Evolutionary conservation across 176 grass and related monocot species (phyloP).

Genomic region (Oryza rufipogon): DNA sequence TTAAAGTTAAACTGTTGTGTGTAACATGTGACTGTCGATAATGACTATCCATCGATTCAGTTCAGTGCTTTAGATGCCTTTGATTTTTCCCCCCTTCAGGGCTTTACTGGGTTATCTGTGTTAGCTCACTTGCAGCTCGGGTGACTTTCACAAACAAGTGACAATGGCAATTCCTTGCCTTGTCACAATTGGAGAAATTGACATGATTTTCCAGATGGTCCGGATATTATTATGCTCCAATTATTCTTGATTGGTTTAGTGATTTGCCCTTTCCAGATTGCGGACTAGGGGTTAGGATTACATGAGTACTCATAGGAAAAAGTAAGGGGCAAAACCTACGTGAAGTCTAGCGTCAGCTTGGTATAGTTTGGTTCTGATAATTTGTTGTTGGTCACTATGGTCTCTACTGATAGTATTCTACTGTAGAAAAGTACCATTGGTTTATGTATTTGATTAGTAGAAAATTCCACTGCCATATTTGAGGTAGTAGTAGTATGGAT

Average conservation of each 20-base stretch:
- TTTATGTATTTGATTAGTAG: too few species aligned
- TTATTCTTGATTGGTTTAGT: neutral
- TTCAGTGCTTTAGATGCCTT: neutral
- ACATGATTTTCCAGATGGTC: neutral
- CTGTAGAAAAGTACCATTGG: too few species aligned
- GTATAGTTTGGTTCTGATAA: too few species aligned
- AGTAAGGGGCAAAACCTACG: too few species aligned
- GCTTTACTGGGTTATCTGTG: neutral
- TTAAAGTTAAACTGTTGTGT: neutral
- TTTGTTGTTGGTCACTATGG: too few species aligned
- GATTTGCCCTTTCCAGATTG: neutral
- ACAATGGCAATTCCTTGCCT: neutral
- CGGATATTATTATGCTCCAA: neutral
- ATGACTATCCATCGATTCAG: neutral
- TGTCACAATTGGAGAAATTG: neutral
- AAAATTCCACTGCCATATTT: too few species aligned
- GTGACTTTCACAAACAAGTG: neutral
- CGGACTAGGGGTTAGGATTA: neutral
- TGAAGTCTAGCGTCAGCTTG: too few species aligned
- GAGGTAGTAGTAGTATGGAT: too few species aligned
- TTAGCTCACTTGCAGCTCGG: neutral
- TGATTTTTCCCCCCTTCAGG: too few species aligned
- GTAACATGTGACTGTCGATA: neutral
- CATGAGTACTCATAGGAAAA: too few species aligned
- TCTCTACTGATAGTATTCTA: too few species aligned